A percentile compares a stretch with the other conserved stretches of the same genome.
Conservation (phyloP, 1,284 basidiomycete genomes). For the Austroboletus niveus region DNA sequence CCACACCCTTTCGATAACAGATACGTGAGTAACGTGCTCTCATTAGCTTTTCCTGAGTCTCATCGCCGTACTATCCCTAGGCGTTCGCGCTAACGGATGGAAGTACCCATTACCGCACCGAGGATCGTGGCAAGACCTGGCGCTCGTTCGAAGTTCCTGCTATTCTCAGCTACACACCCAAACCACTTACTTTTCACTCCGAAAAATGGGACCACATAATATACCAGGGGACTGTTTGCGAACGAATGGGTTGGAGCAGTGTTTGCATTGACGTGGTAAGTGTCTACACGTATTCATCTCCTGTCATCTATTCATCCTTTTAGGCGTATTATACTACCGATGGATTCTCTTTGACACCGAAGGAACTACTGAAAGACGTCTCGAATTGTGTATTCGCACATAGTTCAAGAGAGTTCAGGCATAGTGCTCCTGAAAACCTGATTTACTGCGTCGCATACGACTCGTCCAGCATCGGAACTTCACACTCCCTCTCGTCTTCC, state of each 20-base stretch:
- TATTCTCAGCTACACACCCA: constrained; percentile 54
- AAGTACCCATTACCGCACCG: constrained; percentile 80
- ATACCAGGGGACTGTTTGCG: constrained; percentile 80
- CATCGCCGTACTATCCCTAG: constrained; percentile 37
- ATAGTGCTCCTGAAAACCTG: constrained; percentile 67
- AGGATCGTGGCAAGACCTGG: constrained; percentile 86
- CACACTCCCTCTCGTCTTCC: constrained; percentile 60
- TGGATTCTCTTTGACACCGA: constrained; percentile 63
- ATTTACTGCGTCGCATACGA: constrained; percentile 90
- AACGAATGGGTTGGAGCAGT: constrained; percentile 54
- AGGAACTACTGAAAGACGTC: constrained; percentile 66
- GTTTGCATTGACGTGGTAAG: constrained; percentile 76
- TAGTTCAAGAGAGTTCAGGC: constrained; percentile 74
- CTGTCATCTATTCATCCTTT: constrained; percentile 3
- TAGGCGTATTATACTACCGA: constrained; percentile 84
- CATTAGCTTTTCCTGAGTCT: background rate
- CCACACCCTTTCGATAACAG: constrained; percentile 85
- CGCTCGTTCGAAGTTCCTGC: constrained; percentile 70
- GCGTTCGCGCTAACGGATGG: constrained; percentile 80
- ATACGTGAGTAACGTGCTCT: constrained; percentile 48
- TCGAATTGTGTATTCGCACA: constrained; percentile 85
- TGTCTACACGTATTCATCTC: constrained; percentile 13
- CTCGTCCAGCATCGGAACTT: constrained; percentile 44
- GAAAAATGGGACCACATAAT: constrained; percentile 76
- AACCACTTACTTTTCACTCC: constrained; percentile 84